phyloP scores from a whole-genome alignment of 192 early-diverging fungal species.

The Podila epicladia region DNA sequence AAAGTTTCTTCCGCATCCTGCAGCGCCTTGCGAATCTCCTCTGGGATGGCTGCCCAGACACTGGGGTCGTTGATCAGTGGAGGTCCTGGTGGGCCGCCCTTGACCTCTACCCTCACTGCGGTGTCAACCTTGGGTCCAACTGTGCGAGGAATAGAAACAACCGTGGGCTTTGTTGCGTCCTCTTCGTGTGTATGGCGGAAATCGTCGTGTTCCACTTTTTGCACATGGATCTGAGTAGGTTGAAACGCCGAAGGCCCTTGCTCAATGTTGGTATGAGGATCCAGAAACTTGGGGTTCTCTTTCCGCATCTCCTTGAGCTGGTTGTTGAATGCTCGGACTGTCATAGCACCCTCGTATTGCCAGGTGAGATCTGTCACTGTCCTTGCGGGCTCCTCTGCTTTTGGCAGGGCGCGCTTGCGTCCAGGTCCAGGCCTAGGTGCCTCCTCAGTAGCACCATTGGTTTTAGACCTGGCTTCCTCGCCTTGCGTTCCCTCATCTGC shows the following conservation, averaged over 20 bases:
- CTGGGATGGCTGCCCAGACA: constrained; percentile 53
- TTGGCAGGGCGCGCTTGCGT: constrained; percentile 12
- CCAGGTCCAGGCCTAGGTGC: neutral
- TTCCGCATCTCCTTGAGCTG: constrained; percentile 53
- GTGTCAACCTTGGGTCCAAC: constrained; percentile 25
- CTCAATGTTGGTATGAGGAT: constrained; percentile 65
- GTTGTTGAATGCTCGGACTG: constrained; percentile 61
- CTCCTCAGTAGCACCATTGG: constrained; percentile 7
- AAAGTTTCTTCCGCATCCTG: constrained; percentile 14
- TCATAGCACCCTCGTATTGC: constrained; percentile 64
- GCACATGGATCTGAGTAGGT: constrained; percentile 52
- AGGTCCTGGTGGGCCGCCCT: constrained; percentile 19
- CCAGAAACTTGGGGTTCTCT: constrained; percentile 60
- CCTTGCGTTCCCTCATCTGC: constrained; percentile 23
- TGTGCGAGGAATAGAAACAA: constrained; percentile 20
- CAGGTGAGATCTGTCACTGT: constrained; percentile 52
- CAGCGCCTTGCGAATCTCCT: constrained; percentile 45
- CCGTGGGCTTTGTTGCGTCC: neutral
- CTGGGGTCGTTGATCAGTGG: constrained; percentile 33
- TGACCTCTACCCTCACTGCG: constrained; percentile 19
- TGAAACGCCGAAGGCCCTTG: constrained; percentile 61
- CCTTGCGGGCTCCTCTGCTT: constrained; percentile 17
- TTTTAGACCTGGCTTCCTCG: constrained; percentile 5
- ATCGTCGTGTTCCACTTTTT: neutral
- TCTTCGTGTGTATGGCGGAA: neutral